Evolutionary conservation across 2,329 filamentous ascomycete species (phyloP), one percentile per base, ranked within the genome.

Genomic region (Diaporthe aspalathi): DNA sequence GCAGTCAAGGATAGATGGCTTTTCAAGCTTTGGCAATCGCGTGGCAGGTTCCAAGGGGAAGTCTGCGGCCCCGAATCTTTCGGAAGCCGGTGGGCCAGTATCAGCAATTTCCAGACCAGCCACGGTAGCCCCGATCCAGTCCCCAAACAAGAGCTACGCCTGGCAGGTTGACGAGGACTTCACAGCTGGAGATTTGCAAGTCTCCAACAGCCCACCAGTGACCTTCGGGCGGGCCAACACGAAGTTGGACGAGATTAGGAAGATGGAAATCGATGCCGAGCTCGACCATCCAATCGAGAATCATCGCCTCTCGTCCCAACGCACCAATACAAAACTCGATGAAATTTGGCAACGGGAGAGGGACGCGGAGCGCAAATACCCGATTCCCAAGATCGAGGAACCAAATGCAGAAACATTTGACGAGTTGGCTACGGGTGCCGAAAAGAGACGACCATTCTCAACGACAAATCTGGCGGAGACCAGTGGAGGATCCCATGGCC

Each of bases 101-200:
- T 72, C 73, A 22, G 70, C 74, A n/a, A 70, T 72, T 40, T 72
- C 70, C 22, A 75, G 71, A 47, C 72, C 76, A 67, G 67, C 79
- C 70, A 67, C 73, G 22, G 47, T 74, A 38, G 75, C 74, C 38
- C 74, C 65, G 66, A 74, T 73, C 43, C 67, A 68, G 7, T 86
- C 85, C 0, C 87, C 87, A 0, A 84, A 85, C 66, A 88, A 86
- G 77, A 86, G 84, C 74, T 87, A 84, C 70, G 85, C 83, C 9
- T 90, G 87, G 88, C 81, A 89, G 70, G 78, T 88, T 8, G 88
- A 90, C 43, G 84, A 85, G 6, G 88, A 90, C 68, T 89, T 90
- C 74, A 89, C 88, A 0, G 87, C 84, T 14, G 83, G 84, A 52
- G 87, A 89, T 71, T 72, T 89, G 49, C 87, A 89, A 70, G 76